A percentile compares a stretch with the other conserved stretches of the same genome.
Conservation (phyloP, 2,329 filamentous ascomycete species). For the Colletotrichum musae region DNA sequence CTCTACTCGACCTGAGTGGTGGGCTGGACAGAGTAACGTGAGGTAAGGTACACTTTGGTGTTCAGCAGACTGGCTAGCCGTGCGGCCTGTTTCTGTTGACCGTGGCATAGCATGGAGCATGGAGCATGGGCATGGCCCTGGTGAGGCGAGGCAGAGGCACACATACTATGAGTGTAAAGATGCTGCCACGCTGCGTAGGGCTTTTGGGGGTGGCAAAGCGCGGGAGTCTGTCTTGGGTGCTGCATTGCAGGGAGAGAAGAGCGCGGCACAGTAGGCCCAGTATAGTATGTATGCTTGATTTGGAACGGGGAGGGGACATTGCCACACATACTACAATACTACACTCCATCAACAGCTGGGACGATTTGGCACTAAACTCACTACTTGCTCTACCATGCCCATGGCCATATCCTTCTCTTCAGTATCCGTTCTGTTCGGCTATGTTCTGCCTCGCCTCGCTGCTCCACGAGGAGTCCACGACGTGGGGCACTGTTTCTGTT, state of each 20-base stretch:
- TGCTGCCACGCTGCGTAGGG: not conserved
- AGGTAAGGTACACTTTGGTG: too few relatives aligned
- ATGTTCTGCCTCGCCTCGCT: slow-evolving; percentile 20
- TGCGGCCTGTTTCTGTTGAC: not conserved
- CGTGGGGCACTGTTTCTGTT: not conserved
- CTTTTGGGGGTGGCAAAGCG: slow-evolving; percentile 27
- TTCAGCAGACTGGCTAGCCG: not conserved
- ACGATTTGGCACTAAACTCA: too few relatives aligned
- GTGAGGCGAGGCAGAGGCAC: not conserved
- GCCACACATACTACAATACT: too few relatives aligned
- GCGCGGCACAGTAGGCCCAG: not conserved
- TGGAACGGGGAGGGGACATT: too few relatives aligned
- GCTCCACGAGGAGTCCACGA: slow-evolving; percentile 1
- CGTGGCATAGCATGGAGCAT: not conserved
- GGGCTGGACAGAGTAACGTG: too few relatives aligned
- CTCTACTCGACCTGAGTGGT: too few relatives aligned
- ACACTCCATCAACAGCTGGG: too few relatives aligned
- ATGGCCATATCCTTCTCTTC: too few relatives aligned
- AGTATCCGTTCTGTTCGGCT: not conserved
- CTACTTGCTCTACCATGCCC: too few relatives aligned
- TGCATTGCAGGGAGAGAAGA: slow-evolving; percentile 14
- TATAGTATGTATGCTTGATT: too few relatives aligned
- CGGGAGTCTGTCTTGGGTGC: slow-evolving; percentile 5
- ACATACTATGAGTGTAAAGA: too few relatives aligned
- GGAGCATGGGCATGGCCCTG: not conserved